Conservation (phyloP, 176 grass and related monocot genomes). For the Pontederia paniculata region DNA sequence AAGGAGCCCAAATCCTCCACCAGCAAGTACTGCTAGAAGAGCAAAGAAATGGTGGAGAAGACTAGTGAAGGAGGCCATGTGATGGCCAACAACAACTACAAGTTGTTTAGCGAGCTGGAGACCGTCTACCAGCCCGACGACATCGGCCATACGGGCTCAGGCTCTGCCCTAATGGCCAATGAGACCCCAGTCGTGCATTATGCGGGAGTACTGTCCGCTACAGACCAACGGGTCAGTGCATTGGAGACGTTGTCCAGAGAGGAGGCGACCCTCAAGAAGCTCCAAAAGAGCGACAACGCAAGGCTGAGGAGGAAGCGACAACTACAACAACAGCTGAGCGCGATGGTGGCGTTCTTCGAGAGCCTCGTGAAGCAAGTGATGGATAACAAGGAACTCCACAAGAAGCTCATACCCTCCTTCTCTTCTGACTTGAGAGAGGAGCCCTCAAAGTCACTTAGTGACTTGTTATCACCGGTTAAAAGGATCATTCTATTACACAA, state of each 20-base stretch:
- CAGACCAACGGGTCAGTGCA: constrained; percentile 10
- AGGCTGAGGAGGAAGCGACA: constrained; percentile 3
- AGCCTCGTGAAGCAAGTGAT: constrained; percentile 17
- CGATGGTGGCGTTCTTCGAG: constrained; percentile 14
- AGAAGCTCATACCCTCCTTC: constrained; percentile 6
- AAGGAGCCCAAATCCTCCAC: constrained; percentile 46
- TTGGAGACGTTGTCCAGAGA: constrained; percentile 69
- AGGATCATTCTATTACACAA: no score
- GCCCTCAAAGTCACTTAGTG: no score
- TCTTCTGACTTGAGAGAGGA: no score
- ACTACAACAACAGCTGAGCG: neutral
- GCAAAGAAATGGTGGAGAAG: constrained; percentile 8
- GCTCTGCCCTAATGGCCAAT: constrained; percentile 71
- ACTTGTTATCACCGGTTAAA: no score
- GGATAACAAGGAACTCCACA: constrained; percentile 23
- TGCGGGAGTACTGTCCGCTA: neutral
- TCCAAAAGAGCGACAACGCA: neutral
- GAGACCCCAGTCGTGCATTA: constrained; percentile 47
- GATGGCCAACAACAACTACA: constrained; percentile 49
- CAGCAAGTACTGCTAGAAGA: constrained; percentile 51
- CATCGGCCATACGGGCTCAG: constrained; percentile 60
- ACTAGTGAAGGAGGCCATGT: neutral
- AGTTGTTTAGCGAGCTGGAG: constrained; percentile 94
- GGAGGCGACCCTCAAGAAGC: constrained; percentile 2
- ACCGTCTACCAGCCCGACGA: constrained; percentile 89